These are phyloP conservation scores for Zygnema circumcarinatum DNA, from an alignment of 139 green algal species.

Conservation along the genomic window DNA sequence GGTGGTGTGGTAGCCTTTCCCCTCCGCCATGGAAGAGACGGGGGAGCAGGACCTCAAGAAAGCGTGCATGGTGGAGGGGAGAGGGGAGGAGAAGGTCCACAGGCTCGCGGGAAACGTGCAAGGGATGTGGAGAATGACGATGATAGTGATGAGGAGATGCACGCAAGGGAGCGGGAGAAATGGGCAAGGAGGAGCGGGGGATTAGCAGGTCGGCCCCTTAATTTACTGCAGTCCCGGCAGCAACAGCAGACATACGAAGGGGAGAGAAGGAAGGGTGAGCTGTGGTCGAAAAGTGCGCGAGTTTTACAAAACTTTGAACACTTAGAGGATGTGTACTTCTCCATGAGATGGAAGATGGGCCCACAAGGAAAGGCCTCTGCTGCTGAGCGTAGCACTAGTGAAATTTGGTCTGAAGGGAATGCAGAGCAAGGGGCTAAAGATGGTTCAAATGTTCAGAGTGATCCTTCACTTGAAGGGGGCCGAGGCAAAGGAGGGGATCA, in stretches of 20 bases:
- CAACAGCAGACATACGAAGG: neutral
- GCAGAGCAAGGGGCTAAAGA: neutral
- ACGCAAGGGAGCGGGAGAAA: slow-evolving; percentile 24
- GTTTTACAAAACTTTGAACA: slow-evolving; percentile 56
- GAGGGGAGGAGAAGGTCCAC: neutral
- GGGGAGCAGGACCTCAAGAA: neutral
- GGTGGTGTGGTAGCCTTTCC: neutral
- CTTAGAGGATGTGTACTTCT: slow-evolving; percentile 51
- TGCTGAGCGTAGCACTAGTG: neutral
- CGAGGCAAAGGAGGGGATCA: neutral
- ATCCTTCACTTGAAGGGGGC: neutral
- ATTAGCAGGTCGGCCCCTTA: neutral
- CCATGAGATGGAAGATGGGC: slow-evolving; percentile 48
- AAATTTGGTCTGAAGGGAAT: neutral
- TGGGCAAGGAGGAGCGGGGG: neutral
- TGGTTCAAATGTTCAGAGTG: neutral
- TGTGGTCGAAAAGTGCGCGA: slow-evolving; percentile 42
- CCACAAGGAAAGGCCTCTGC: neutral
- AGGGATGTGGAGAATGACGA: neutral
- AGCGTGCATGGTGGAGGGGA: neutral
- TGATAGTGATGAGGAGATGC: slow-evolving; percentile 10
- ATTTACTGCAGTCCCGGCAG: neutral
- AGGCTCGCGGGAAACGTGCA: neutral
- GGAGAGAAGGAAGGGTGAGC: slow-evolving; percentile 8
- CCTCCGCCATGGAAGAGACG: neutral